Base-by-base conservation (phyloP, 306 rosid species). In the Carpinus fangiana region DNA sequence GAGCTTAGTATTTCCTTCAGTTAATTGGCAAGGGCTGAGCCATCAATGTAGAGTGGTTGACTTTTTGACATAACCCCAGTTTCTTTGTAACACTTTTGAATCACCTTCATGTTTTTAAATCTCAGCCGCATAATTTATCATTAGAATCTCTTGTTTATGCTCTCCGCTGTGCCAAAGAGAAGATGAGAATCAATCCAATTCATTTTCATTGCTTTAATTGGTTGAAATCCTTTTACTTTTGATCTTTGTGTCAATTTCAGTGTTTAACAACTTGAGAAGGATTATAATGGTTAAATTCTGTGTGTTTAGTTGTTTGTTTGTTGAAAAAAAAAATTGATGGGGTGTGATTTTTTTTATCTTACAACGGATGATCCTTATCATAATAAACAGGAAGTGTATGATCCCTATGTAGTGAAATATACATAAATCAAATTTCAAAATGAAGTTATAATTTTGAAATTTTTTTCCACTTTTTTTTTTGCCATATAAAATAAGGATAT, bases 11-110 rank as follows among this genome's bases (percentile, higher is more conserved):
- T 64, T 31, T 34, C 46, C 70, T 64, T 64, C 20, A 36, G 46
- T 34, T 64, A n/a, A 12, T 64, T 64, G 20, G 51, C 46, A 66
- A 41, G 28, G 71, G 23, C 12, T 16, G 21, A 41, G 41, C 28
- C 72, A 66, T 66, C n/a, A 66, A 18, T 5, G 11, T 66, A 17
- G 3, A 66, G n/a, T 66, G 12, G 50, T 66, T 1, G 12, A 66
- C 26, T 9, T 36, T 18, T 65, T 38, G 26, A 66, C 48, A 38
- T 18, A 38, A 41, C 48, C 28, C 14, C 8, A 1, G 50, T 66
- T 66, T 66, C 71, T 38, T 66, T 66, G 71, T 41, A 66, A 17
- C 48, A n/a, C 26, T 66, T 61, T 28, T 17, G 26, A 66, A 36
- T 66, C 28, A 41, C 28, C 47, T 8, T 18, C 50, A 66, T 18